Percentiles rank a stretch among this genome's conserved stretches.
Evolutionary conservation across 306 rosid genomes (phyloP).

Genomic region (Styphnolobium japonicum): DNA sequence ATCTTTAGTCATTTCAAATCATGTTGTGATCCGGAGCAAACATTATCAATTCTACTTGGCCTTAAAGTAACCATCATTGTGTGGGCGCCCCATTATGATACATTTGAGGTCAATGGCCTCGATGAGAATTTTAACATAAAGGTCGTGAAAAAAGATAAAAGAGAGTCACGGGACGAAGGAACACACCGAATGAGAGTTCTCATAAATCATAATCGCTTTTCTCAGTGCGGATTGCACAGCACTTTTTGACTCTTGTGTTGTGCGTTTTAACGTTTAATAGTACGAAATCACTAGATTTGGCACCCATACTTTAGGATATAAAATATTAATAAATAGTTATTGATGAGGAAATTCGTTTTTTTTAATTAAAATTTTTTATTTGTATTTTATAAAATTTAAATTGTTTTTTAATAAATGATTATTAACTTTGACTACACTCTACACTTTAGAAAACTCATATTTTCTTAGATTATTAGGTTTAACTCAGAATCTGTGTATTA

Average conservation of each 20-base stretch:
- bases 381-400: too few relatives aligned
- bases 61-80: background rate
- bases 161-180: constrained; percentile 13
- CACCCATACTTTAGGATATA: too few relatives aligned
- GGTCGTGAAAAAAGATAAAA: background rate
- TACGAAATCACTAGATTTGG: background rate
- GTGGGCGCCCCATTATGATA: background rate
- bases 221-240: background rate
- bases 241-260: background rate
- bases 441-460: too few relatives aligned
- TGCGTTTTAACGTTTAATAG: background rate
- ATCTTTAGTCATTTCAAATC: background rate
- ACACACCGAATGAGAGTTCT: background rate
- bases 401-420: too few relatives aligned
- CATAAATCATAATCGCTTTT: background rate
- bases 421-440: too few relatives aligned
- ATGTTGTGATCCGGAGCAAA: background rate
- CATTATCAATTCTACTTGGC: background rate
- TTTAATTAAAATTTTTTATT: too few relatives aligned
- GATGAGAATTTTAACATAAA: background rate
- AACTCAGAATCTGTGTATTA: too few relatives aligned
- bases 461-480: too few relatives aligned
- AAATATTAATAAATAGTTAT: too few relatives aligned
- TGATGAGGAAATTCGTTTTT: too few relatives aligned
- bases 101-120: constrained; percentile 1